Evolutionary conservation across 2,329 filamentous ascomycete species (phyloP).

Genomic region (Paecilomyces niveus): DNA sequence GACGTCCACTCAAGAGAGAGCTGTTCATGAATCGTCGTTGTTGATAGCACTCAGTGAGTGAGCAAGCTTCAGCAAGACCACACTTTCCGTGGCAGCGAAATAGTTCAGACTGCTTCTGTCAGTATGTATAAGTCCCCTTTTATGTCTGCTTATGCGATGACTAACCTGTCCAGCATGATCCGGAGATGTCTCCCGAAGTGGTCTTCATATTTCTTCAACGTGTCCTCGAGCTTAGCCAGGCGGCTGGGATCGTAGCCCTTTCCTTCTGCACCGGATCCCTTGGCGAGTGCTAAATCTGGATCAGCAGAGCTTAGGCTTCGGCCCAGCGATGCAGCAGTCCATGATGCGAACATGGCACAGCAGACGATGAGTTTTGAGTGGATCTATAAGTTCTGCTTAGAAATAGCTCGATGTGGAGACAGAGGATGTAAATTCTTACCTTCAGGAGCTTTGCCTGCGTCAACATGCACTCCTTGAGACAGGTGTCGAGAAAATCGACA

Average conservation of each 20-base stretch:
- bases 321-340: slow-evolving; percentile 71
- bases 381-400: slow-evolving; percentile 53
- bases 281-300: slow-evolving; percentile 55
- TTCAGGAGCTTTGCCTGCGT: slow-evolving; percentile 91
- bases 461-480: slow-evolving; percentile 97
- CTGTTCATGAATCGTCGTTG: slow-evolving; percentile 29
- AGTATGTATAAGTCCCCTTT: neutral
- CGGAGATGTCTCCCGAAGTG: slow-evolving; percentile 90
- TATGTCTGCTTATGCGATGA: neutral
- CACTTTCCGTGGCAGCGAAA: slow-evolving; percentile 94
- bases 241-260: slow-evolving; percentile 51
- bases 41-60: slow-evolving; percentile 35
- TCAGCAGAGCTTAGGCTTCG: slow-evolving; percentile 79
- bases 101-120: slow-evolving; percentile 63
- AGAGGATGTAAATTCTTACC: slow-evolving; percentile 46
- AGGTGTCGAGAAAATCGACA: slow-evolving; percentile 95
- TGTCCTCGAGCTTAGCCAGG: slow-evolving; percentile 74
- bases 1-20: neutral
- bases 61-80: slow-evolving; percentile 74
- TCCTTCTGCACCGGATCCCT: slow-evolving; percentile 21
- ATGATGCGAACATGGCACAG: slow-evolving; percentile 87
- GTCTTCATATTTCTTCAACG: slow-evolving; percentile 82
- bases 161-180: slow-evolving; percentile 75
- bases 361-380: slow-evolving; percentile 96
- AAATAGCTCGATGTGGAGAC: neutral